Conservation (phyloP, 2,329 filamentous ascomycete species). For the Xylaria sp. region DNA sequence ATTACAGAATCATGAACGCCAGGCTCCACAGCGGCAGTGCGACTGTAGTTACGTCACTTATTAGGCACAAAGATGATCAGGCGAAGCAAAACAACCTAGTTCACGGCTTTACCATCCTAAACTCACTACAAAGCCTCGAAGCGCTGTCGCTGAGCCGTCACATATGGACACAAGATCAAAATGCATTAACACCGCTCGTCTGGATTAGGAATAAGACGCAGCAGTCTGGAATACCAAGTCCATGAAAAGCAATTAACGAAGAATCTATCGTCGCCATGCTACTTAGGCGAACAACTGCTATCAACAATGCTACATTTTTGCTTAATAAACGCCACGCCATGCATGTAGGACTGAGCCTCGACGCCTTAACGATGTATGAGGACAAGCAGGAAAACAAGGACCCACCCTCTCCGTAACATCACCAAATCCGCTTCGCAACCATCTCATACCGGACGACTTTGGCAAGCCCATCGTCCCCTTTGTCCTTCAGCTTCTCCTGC, state of each 20-base stretch:
- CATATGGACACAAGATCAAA: too few relatives aligned
- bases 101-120: too few relatives aligned
- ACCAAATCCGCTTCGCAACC: conserved; percentile 98
- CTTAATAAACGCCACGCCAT: conserved; percentile 27
- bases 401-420: background rate
- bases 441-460: conserved; percentile 85
- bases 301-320: background rate
- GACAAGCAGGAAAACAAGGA: background rate
- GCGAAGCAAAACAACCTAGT: too few relatives aligned
- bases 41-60: too few relatives aligned
- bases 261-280: background rate
- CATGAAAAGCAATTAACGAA: background rate
- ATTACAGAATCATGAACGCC: too few relatives aligned
- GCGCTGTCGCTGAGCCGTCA: too few relatives aligned
- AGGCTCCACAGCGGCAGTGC: too few relatives aligned
- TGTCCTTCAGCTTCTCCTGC: conserved; percentile 66
- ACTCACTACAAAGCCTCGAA: too few relatives aligned
- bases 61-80: too few relatives aligned
- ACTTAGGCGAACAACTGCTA: background rate
- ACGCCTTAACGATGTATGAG: conserved; percentile 8
- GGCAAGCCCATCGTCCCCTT: conserved; percentile 64
- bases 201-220: too few relatives aligned
- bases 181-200: too few relatives aligned
- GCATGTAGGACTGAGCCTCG: conserved; percentile 23
- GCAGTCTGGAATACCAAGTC: background rate